phyloP scores from a whole-genome alignment of 495 filamentous ascomycete genomes.

The Rhizodiscina lignyota region DNA sequence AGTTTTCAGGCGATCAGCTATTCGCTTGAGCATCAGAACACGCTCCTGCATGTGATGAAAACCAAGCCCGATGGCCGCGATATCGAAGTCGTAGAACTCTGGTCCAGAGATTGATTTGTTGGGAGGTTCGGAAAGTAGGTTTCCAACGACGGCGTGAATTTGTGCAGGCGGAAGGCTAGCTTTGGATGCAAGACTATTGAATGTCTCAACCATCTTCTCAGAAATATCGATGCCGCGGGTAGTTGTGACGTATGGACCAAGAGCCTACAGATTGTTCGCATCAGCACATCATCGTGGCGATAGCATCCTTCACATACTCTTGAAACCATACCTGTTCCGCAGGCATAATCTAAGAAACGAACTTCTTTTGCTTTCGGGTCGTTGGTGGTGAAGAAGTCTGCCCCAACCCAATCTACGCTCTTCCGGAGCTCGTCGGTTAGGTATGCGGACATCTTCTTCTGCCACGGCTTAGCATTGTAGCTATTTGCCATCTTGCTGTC shows the following conservation, averaged over 20 bases:
- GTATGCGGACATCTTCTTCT: slow-evolving; percentile 16
- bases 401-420: slow-evolving; percentile 44
- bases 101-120: no score
- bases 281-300: no score
- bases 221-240: no score
- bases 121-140: no score
- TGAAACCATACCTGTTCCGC: slow-evolving; percentile 49
- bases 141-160: no score
- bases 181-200: no score
- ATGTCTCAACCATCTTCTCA: no score
- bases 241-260: no score
- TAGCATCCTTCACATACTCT: slow-evolving; percentile 26
- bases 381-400: slow-evolving; percentile 33
- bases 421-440: slow-evolving; percentile 29
- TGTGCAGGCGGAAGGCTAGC: no score
- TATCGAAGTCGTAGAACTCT: slow-evolving; percentile 41
- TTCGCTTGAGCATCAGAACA: slow-evolving; percentile 31
- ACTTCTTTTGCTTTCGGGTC: slow-evolving; percentile 23
- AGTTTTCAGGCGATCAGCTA: slow-evolving; percentile 40
- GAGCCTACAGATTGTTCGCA: no score
- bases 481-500: slow-evolving; percentile 26
- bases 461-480: slow-evolving; percentile 30
- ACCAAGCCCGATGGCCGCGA: slow-evolving; percentile 46
- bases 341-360: slow-evolving; percentile 58
- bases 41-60: slow-evolving; percentile 61